Base-by-base conservation (phyloP, 441 rosid genomes). In the Mallotus repandus region DNA sequence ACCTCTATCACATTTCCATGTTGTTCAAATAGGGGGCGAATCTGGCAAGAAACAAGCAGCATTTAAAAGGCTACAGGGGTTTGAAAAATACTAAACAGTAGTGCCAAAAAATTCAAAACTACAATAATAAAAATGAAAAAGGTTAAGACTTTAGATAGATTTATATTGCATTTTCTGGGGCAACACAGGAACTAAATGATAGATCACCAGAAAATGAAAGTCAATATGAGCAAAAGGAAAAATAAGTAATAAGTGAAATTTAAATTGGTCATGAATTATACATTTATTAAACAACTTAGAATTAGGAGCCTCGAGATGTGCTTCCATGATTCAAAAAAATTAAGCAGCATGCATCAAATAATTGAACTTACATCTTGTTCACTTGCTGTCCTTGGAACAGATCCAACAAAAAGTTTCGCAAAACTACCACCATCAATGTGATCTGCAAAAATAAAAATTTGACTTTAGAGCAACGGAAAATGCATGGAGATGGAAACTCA, bases 341-440 rank as follows among this genome's bases (percentile, higher is more conserved):
- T 38, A 38, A 35, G 41, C 41, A 38, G 14, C 61, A 32, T 5
- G 71, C 71, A 76, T 59, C 35, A 60, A 70, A 64, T 73, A 72
- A 74, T 53, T 9, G 72, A 55, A 84, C 94, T 91, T 84, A 96
- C 99, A 80, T 96, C 98, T 76, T 88, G 89, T 80, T 96, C 99
- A 32, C 78, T 72, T 50, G 90, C 89, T 70, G 96, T 89, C 85
- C 93, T 88, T 38, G 99, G 98, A 81, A 96, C 98, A 15, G 98
- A 96, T 66, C 99, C 99, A 81, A 96, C 96, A 87, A 96, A 96
- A 74, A 94, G 98, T 84, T 96, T 96, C 69, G 98, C 97, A 76
- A 87, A 78, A 77, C 81, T 83, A 66, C 86, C 84, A 63, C 86
- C 81, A 77, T 86, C 96, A 65, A 74, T 78, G 59, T 80, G 78